Base-by-base conservation (phyloP, 371 early-diverging fungal genomes). In the Mucor piriformis region DNA sequence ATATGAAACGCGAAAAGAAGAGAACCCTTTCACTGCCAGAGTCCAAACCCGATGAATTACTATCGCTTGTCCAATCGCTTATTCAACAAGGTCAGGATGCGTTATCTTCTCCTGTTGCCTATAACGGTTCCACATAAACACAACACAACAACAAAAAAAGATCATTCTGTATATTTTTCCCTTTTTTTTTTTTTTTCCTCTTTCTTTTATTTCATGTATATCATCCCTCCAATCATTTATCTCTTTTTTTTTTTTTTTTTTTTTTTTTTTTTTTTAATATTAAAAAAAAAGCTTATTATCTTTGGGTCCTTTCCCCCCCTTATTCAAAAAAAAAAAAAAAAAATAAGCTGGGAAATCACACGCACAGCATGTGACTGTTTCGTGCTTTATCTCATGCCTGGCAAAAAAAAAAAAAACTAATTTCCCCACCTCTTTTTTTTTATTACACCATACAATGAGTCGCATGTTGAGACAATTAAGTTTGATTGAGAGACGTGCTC, bases 41-140 rank as follows among this genome's bases (percentile, higher is more conserved):
- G 13, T 51, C 33, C 20, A 33, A 50, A 33, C 29, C 54, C 2
- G 52, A 32, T 18, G 53, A 61, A 47, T 43, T 62, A 20, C 35
- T 77, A 25, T 54, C 64, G 6, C 61, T 66, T 23, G 68, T 77
- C 65, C 74, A 72, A 37, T 64, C 69, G 1, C 55, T 77, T 13
- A 74, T 77, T 29, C 65, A 77, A 54, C 63, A 74, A 60, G 74
- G 78, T 18, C 70, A 77, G 52, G 73, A 72, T 23, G 78, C 78
- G 6, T 62, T 77, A 11, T 58, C 64, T 49, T 70, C 66, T 43
- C 58, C 67, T 37, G 52, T 55, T 23, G 46, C 34, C 52, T 50
- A 50, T 43, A 34, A 49, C 3, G n/a, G 10, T 18, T 18, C 18
- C 10, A 40, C 42, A 42, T 18, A 42, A n/a, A 16, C 10, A 42